phyloP scores from a whole-genome alignment of 768 basidiomycete genomes.

The Arthromyces matolae region DNA sequence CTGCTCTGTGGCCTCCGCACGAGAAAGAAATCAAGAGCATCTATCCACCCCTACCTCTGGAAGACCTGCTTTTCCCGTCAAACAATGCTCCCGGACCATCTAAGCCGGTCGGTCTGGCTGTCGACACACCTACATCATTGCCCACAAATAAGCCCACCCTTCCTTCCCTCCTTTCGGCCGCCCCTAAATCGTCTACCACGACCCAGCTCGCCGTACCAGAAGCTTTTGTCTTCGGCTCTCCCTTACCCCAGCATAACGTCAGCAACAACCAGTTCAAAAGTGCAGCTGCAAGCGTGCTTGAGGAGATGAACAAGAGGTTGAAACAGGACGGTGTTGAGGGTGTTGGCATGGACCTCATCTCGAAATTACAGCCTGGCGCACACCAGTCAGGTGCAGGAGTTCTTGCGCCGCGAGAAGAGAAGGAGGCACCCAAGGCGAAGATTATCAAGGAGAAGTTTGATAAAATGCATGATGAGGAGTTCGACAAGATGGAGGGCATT shows the following conservation, averaged over 20 bases:
- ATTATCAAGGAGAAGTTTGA: conserved; percentile 47
- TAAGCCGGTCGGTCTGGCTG: conserved; percentile 13
- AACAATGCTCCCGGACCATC: conserved; percentile 16
- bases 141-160: conserved; percentile 1
- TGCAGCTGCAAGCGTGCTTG: conserved; percentile 67
- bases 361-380: conserved; percentile 33
- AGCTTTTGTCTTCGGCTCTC: conserved; percentile 78
- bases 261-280: conserved; percentile 64
- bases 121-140: conserved; percentile 31
- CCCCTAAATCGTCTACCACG: conserved; percentile 17
- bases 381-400: conserved; percentile 14
- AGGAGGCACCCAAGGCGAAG: conserved; percentile 26
- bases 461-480: conserved; percentile 59
- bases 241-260: conserved; percentile 56
- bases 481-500: conserved; percentile 78
- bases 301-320: conserved; percentile 79
- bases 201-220: conserved; percentile 22
- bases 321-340: conserved; percentile 51
- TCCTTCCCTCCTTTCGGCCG: conserved; percentile 3
- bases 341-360: conserved; percentile 43
- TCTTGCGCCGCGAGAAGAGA: conserved; percentile 23
- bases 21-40: conserved; percentile 23
- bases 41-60: conserved; percentile 37
- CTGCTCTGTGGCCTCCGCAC: conserved; percentile 29
- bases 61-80: conserved; percentile 22